Percentiles rank a stretch among this genome's conserved stretches.
These are phyloP conservation scores for Vittaforma corneae DNA, from an alignment of 371 early-diverging fungal species.

Conservation along the genomic window DNA sequence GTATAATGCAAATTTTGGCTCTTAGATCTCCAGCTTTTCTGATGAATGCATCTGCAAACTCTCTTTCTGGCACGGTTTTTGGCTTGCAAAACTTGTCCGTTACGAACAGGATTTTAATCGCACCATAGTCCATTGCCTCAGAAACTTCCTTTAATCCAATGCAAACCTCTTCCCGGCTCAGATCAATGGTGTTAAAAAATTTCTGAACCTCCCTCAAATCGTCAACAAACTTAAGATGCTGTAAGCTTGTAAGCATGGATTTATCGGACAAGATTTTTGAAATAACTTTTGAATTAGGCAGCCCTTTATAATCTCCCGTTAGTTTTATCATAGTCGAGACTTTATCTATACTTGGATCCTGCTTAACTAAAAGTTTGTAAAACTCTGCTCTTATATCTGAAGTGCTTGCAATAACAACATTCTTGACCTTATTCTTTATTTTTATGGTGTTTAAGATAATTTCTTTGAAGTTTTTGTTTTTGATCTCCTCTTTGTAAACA, in stretches of 20 bases:
- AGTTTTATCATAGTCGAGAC: slow-evolving; percentile 34
- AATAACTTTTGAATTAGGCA: slow-evolving; percentile 40
- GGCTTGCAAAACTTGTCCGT: slow-evolving; percentile 47
- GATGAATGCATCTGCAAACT: slow-evolving; percentile 37
- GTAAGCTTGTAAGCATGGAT: slow-evolving; percentile 28
- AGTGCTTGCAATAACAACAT: slow-evolving; percentile 31
- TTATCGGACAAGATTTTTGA: slow-evolving; percentile 35
- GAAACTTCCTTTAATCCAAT: slow-evolving; percentile 48
- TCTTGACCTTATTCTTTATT: slow-evolving; percentile 20
- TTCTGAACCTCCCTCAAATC: slow-evolving; percentile 44
- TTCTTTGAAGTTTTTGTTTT: slow-evolving; percentile 43
- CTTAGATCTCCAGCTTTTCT: slow-evolving; percentile 27
- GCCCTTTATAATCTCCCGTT: slow-evolving; percentile 31
- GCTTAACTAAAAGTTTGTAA: slow-evolving; percentile 3
- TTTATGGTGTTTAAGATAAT: slow-evolving; percentile 28
- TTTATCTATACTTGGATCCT: slow-evolving; percentile 5
- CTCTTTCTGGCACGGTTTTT: slow-evolving; percentile 40
- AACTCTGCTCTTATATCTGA: slow-evolving; percentile 23
- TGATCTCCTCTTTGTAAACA: slow-evolving; percentile 37
- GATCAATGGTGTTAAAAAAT: slow-evolving; percentile 40
- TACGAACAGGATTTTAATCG: slow-evolving; percentile 49
- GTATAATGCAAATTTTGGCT: slow-evolving; percentile 51
- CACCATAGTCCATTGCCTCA: slow-evolving; percentile 54
- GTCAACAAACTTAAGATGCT: slow-evolving; percentile 42
- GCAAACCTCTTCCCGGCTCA: slow-evolving; percentile 7